Evolutionary conservation across 2,329 filamentous ascomycete genomes (phyloP).

Genomic region (Calonectria montana): DNA sequence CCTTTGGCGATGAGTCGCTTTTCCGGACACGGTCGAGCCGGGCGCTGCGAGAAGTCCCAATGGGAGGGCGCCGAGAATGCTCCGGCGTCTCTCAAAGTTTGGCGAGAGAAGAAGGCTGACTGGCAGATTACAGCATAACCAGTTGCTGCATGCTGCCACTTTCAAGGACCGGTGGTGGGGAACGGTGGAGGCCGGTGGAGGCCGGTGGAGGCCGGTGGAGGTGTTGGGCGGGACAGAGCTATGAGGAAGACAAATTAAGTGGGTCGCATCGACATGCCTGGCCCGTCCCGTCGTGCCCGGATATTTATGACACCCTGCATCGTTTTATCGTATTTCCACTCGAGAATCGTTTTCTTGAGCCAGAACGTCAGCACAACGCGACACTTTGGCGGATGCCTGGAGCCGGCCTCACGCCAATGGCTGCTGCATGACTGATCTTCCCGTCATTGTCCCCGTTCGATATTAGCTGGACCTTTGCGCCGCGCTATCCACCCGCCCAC

Average conservation of each 20-base stretch:
- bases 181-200: not conserved
- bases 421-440: not conserved
- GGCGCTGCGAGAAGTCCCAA: not conserved
- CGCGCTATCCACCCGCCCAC: not conserved
- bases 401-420: not conserved
- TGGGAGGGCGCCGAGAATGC: not conserved
- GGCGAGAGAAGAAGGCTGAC: not conserved
- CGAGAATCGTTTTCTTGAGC: too few species aligned
- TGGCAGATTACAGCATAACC: not conserved
- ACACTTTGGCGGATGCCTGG: not conserved
- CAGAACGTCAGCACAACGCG: not conserved
- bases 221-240: too few species aligned
- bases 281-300: too few species aligned
- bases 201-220: too few species aligned
- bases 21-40: too few species aligned
- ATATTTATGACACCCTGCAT: too few species aligned
- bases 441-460: not conserved
- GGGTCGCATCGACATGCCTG: too few species aligned
- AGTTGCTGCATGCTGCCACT: too few species aligned
- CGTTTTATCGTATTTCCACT: too few species aligned
- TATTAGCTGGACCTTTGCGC: not conserved
- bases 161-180: not conserved
- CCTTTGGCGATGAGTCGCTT: not conserved
- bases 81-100: not conserved
- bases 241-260: not conserved